phyloP scores from a whole-genome alignment of 2,329 filamentous ascomycete species.

The Diplocarpon rosae region DNA sequence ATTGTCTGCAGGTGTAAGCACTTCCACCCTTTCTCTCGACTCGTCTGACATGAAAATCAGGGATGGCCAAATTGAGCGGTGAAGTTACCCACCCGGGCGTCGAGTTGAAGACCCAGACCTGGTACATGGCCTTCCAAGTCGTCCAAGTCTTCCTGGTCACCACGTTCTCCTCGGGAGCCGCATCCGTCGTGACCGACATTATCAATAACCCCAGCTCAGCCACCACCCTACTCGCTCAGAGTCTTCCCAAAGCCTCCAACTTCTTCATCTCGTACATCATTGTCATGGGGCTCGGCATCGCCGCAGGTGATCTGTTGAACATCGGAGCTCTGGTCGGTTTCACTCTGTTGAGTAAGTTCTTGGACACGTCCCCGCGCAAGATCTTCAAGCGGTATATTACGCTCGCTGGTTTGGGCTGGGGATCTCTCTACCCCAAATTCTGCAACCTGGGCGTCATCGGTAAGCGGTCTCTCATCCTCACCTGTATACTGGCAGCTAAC shows the following conservation, averaged over 20 bases:
- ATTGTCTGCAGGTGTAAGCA: conserved; percentile 61
- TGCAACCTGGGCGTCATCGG: conserved; percentile 71
- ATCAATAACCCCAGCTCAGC: conserved; percentile 48
- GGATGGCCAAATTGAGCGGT: conserved; percentile 68
- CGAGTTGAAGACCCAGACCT: conserved; percentile 80
- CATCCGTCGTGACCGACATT: conserved; percentile 55
- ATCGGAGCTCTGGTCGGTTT: conserved; percentile 61
- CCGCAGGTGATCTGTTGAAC: conserved; percentile 63
- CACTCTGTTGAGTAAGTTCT: conserved; percentile 59
- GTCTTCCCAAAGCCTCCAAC: conserved; percentile 77
- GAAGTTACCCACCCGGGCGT: conserved; percentile 68
- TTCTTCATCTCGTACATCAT: conserved; percentile 95
- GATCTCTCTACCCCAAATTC: conserved; percentile 69
- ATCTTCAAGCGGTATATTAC: conserved; percentile 68
- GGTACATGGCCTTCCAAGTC: conserved; percentile 83
- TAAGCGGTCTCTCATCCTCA: conserved; percentile 32
- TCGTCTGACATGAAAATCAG: conserved; percentile 28
- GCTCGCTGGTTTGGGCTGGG: conserved; percentile 70
- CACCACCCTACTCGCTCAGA: conserved; percentile 55
- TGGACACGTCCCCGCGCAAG: conserved; percentile 68
- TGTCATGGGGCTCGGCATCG: conserved; percentile 75
- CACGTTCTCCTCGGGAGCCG: conserved; percentile 71
- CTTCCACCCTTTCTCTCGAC: neutral
- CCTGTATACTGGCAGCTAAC: conserved; percentile 10
- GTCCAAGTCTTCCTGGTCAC: conserved; percentile 86